These are phyloP conservation scores for Porphyra umbilicalis DNA, from an alignment of 31 red algal species.

Conservation along the genomic window DNA sequence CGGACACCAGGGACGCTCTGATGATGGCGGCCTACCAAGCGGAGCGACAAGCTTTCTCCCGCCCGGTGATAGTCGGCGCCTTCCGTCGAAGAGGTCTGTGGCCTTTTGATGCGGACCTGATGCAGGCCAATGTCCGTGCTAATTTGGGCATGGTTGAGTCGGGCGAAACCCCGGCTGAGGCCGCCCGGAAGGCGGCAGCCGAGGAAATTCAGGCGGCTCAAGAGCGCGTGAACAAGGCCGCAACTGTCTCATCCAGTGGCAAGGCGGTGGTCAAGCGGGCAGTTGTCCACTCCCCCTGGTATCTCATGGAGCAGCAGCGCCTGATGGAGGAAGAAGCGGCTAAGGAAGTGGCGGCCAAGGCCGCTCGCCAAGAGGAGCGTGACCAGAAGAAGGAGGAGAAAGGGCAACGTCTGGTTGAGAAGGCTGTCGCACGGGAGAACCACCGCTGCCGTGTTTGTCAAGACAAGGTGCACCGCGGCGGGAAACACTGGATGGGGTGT, in stretches of 20 bases:
- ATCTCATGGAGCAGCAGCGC: neutral
- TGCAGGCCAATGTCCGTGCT: neutral
- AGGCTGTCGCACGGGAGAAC: neutral
- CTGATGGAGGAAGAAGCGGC: neutral
- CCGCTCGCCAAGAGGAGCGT: no score
- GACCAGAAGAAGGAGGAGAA: neutral
- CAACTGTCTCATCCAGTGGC: no score
- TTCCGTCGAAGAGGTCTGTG: neutral
- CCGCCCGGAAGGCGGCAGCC: neutral
- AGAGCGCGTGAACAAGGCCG: neutral
- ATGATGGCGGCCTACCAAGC: neutral
- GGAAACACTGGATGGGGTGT: no score
- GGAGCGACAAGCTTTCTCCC: neutral
- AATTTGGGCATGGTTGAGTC: neutral
- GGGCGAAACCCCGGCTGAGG: neutral
- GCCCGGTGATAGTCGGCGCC: neutral
- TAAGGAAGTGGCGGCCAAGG: neutral
- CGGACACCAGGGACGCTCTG: neutral
- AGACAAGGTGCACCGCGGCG: neutral
- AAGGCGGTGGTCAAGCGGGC: neutral
- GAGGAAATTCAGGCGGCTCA: neutral
- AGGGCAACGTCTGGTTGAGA: neutral
- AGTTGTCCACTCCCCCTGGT: neutral
- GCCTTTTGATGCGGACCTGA: neutral
- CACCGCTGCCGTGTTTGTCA: neutral